These are phyloP conservation scores for Olyra latifolia DNA, from an alignment of 176 grass and related monocot genomes.

Conservation along the genomic window DNA sequence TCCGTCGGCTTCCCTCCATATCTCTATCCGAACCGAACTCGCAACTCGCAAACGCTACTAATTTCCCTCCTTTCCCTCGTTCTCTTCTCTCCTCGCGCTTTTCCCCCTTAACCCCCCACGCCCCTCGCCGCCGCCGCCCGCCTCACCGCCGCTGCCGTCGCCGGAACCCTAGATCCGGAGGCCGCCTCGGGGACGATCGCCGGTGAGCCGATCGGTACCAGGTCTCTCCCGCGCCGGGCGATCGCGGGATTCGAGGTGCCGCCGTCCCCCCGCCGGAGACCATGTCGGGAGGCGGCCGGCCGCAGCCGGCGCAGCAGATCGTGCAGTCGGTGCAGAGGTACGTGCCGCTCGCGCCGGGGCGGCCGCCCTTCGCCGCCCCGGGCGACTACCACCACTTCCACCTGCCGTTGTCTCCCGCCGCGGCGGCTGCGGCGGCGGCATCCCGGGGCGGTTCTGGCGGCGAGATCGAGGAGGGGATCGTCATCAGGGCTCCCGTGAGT, in stretches of 20 bases:
- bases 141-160: constrained; percentile 7
- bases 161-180: constrained; percentile 35
- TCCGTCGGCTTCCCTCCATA: constrained; percentile 41
- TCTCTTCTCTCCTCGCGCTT: constrained; percentile 46
- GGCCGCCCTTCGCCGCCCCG: constrained; percentile 35
- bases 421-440: not conserved
- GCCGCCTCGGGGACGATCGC: not conserved
- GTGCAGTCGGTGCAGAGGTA: constrained; percentile 52
- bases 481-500: constrained; percentile 69
- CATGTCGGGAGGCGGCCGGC: constrained; percentile 59
- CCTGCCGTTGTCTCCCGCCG: not conserved
- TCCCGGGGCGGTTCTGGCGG: constrained; percentile 4
- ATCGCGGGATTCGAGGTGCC: constrained; percentile 21
- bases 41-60: constrained; percentile 35
- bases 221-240: constrained; percentile 11
- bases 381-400: constrained; percentile 61
- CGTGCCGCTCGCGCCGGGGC: not conserved
- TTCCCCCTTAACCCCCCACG: constrained; percentile 29
- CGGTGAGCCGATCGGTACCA: constrained; percentile 12
- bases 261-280: not conserved
- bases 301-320: constrained; percentile 46
- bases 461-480: constrained; percentile 55
- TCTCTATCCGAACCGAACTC: constrained; percentile 36
- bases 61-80: constrained; percentile 58
- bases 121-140: constrained; percentile 15